Conservation (phyloP, 1,139 yeast species). For the Protomyces arabidopsidicola region DNA sequence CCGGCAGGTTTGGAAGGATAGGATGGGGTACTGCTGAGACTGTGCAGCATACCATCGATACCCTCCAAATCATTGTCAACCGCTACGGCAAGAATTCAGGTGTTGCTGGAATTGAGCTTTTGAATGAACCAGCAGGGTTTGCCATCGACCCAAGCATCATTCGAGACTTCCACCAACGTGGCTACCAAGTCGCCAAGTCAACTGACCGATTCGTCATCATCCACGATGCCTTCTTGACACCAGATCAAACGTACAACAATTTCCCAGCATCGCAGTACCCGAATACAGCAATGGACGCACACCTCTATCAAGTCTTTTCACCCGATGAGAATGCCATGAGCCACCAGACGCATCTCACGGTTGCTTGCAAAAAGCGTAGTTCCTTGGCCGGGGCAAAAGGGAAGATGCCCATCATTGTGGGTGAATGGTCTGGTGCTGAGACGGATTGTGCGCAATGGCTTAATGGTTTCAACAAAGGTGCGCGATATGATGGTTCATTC, state of each 20-base stretch:
- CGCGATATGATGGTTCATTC: slow-evolving; percentile 74
- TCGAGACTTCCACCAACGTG: slow-evolving; percentile 52
- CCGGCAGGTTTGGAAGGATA: slow-evolving; percentile 69
- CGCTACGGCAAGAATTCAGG: slow-evolving; percentile 73
- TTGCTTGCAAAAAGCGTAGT: slow-evolving; percentile 62
- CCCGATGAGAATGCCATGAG: slow-evolving; percentile 54
- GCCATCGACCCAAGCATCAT: slow-evolving; percentile 55
- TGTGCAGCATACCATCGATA: slow-evolving; percentile 51
- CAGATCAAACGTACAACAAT: slow-evolving; percentile 3
- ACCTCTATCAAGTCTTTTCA: slow-evolving; percentile 77
- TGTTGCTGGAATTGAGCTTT: slow-evolving; percentile 74
- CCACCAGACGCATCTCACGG: slow-evolving; percentile 57
- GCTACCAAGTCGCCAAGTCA: slow-evolving; percentile 48
- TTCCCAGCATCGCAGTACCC: slow-evolving; percentile 26
- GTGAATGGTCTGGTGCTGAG: slow-evolving; percentile 93
- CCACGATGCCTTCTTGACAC: slow-evolving; percentile 54
- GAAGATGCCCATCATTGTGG: slow-evolving; percentile 54
- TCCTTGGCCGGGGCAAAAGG: slow-evolving; percentile 39
- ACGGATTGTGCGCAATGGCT: slow-evolving; percentile 84
- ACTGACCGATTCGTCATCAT: slow-evolving; percentile 44
- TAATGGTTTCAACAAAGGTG: slow-evolving; percentile 85
- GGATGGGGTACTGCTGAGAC: slow-evolving; percentile 49
- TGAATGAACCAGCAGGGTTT: slow-evolving; percentile 88
- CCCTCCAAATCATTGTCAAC: slow-evolving; percentile 45
- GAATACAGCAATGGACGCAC: slow-evolving; percentile 15